Evolutionary conservation across 2,329 filamentous ascomycete genomes (phyloP).

Genomic region (Aspergillus pseudoviridinutans): DNA sequence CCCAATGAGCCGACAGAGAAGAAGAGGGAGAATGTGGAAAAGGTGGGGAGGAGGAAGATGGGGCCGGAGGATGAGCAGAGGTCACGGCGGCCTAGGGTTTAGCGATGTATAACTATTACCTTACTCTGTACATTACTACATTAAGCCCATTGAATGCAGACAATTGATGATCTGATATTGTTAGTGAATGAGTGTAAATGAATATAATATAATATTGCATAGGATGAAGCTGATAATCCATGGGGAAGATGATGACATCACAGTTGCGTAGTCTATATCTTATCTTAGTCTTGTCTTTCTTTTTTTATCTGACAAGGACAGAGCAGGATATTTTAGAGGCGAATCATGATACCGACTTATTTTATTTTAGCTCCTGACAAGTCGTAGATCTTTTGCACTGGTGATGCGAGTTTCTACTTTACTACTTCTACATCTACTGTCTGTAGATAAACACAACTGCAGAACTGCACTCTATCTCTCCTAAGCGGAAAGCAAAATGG

Average conservation of each 20-base stretch:
- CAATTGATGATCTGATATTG: too few species aligned
- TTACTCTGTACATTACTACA: too few species aligned
- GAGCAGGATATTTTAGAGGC: neutral
- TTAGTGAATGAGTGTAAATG: too few species aligned
- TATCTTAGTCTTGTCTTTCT: neutral
- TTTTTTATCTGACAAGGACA: too few species aligned
- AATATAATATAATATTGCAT: too few species aligned
- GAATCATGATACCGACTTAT: neutral
- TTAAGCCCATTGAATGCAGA: too few species aligned
- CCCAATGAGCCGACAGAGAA: neutral
- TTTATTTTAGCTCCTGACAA: too few species aligned
- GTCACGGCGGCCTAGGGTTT: neutral
- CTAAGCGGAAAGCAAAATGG: neutral
- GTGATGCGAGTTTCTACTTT: neutral
- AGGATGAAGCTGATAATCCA: too few species aligned
- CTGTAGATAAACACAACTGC: neutral
- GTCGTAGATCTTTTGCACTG: neutral
- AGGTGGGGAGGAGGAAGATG: constrained; percentile 1
- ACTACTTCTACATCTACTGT: neutral
- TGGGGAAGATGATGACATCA: neutral
- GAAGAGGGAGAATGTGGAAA: constrained; percentile 7
- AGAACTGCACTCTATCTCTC: too few species aligned
- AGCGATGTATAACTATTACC: neutral
- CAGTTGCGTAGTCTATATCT: neutral
- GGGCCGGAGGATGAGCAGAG: constrained; percentile 3